phyloP scores from a whole-genome alignment of 805 yeast genomes.

The Nakazawaea ernobii region DNA sequence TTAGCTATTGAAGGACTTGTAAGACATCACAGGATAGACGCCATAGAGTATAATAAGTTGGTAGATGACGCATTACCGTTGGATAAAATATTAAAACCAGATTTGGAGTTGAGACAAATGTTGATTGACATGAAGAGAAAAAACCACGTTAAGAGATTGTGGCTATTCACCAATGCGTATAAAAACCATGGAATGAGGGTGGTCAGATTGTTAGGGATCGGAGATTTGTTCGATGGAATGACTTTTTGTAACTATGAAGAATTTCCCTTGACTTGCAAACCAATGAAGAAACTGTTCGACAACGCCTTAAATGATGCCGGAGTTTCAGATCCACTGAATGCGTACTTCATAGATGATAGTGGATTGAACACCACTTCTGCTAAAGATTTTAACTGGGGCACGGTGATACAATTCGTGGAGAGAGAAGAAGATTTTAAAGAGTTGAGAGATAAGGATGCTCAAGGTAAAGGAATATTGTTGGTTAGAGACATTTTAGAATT shows the following conservation, averaged over 20 bases:
- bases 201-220: conserved; percentile 72
- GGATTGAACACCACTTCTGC: conserved; percentile 77
- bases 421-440: conserved; percentile 46
- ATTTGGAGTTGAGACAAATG: conserved; percentile 46
- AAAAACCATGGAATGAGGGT: conserved; percentile 84
- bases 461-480: conserved; percentile 37
- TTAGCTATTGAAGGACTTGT: conserved; percentile 89
- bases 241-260: conserved; percentile 83
- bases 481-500: conserved; percentile 55
- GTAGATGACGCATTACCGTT: conserved; percentile 93
- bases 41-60: conserved; percentile 77
- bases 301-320: conserved; percentile 64
- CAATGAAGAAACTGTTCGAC: conserved; percentile 67
- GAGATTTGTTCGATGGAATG: conserved; percentile 91
- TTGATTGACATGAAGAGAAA: conserved; percentile 36
- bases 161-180: conserved; percentile 96
- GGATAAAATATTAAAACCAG: conserved; percentile 68
- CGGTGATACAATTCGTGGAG: conserved; percentile 72
- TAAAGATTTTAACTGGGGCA: conserved; percentile 60
- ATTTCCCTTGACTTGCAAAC: conserved; percentile 78
- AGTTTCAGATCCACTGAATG: conserved; percentile 38
- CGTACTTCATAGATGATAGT: conserved; percentile 85
- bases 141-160: conserved; percentile 62
- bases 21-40: conserved; percentile 67
- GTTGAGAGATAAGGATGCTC: conserved; percentile 29